A percentile compares a stretch with the other conserved stretches of the same genome.
phyloP scores from a whole-genome alignment of 1,139 yeast genomes.

The Candida sojae region DNA sequence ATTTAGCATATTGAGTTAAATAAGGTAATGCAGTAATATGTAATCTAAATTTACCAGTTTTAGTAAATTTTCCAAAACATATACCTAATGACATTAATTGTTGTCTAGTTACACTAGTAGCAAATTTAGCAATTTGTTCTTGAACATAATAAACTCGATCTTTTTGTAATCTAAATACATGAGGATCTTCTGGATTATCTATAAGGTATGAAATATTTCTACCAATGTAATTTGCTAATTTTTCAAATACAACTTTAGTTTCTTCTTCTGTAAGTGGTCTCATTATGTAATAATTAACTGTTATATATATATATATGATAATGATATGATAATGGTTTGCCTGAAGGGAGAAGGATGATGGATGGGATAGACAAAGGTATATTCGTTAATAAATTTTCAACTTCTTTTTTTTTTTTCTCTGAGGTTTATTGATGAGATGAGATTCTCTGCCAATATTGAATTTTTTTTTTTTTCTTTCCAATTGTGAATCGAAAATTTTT shows the following conservation, averaged over 20 bases:
- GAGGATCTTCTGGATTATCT: conserved; percentile 87
- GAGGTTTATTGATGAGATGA: conserved; percentile 1
- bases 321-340: no score
- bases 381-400: no score
- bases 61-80: conserved; percentile 95
- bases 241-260: conserved; percentile 93
- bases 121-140: conserved; percentile 80
- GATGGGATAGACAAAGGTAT: no score
- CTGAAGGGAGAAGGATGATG: no score
- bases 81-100: conserved; percentile 91
- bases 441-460: no score
- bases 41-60: conserved; percentile 93
- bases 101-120: conserved; percentile 86
- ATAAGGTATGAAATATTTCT: conserved; percentile 87
- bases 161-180: conserved; percentile 92
- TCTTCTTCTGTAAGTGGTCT: conserved; percentile 97
- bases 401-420: background rate
- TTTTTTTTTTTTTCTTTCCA: conserved; percentile 5
- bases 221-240: conserved; percentile 94
- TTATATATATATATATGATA: no score
- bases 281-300: no score
- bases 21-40: conserved; percentile 90
- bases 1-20: conserved; percentile 84
- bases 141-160: conserved; percentile 93
- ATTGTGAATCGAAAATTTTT: background rate